phyloP scores from a whole-genome alignment of 2,329 filamentous ascomycete genomes.

The Penicillium fuscoglaucum region DNA sequence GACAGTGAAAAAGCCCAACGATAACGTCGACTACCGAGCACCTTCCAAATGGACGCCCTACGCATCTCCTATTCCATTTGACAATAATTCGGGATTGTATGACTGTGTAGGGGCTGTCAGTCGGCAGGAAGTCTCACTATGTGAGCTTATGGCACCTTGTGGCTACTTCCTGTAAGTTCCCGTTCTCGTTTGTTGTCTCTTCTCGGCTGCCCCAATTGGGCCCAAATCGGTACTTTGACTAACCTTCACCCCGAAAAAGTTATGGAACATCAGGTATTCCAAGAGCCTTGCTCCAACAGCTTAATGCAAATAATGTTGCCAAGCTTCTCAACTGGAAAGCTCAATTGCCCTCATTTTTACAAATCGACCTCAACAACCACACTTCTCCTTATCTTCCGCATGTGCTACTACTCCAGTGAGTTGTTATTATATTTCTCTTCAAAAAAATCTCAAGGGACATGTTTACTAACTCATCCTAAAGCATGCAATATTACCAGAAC shows the following conservation, averaged over 20 bases:
- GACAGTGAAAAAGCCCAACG: slow-evolving; percentile 34
- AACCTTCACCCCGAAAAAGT: neutral
- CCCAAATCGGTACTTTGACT: too few species aligned
- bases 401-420: slow-evolving; percentile 32
- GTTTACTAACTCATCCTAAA: neutral
- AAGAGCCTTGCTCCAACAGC: slow-evolving; percentile 24
- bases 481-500: slow-evolving; percentile 39
- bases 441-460: neutral
- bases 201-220: too few species aligned
- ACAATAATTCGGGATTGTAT: neutral
- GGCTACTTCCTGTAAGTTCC: slow-evolving; percentile 29
- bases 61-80: slow-evolving; percentile 11
- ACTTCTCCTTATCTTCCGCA: slow-evolving; percentile 30
- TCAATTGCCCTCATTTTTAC: slow-evolving; percentile 25
- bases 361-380: slow-evolving; percentile 25
- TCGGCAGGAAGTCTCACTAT: slow-evolving; percentile 27
- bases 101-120: slow-evolving; percentile 11
- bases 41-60: slow-evolving; percentile 25
- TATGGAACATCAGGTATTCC: slow-evolving; percentile 22
- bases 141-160: slow-evolving; percentile 34
- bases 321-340: slow-evolving; percentile 30
- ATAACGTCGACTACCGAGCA: neutral
- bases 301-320: slow-evolving; percentile 21
- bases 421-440: neutral
- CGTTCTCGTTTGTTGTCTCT: neutral